Base-by-base conservation (phyloP, 345 rosid genomes). In the Erucastrum elatum region DNA sequence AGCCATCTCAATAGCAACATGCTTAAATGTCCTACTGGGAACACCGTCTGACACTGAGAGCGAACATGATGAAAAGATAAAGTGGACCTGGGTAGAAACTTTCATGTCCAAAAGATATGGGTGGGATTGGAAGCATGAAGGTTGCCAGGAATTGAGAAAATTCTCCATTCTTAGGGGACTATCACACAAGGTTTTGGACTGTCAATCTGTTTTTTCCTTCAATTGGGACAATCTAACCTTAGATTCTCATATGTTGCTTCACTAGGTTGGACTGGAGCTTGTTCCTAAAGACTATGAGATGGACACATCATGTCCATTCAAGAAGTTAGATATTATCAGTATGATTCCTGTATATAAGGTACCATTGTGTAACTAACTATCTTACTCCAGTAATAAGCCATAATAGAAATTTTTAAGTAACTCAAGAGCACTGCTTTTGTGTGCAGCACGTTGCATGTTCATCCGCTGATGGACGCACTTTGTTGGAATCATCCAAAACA, bases 301-400 rank as follows among this genome's bases (percentile, higher is more conserved):
- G 90, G 98, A 91, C 60, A 84, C 86, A 51, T 80, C 98, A 71
- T 73, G 71, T 29, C 98, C 99, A 30, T 95, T 95, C 70, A 83
- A 85, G 85, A 95, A 86, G 74, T 82, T 81, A 5, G 98, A 95
- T 83, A 84, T 95, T 72, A 85, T 95, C 82, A 88, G 98, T 87
- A 83, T 95, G 87, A 87, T 93, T 83, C 99, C 99, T 65, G 89
- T 95, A 63, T 93, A 91, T 67, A 93, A 95, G 99, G 97, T 91
- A 83, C 84, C 56, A 61, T 16, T 68, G 61, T 55, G 12, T 16
- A 41, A 75, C 4, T 16, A 41, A 75, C 4, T 64, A 17, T 71
- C 27, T 31, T 33, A 75, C 68, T 39, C 3, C 31, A 58, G 67
- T 58, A 51, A 61, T 62, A 41, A 3, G 75, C 78, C 12, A 53